phyloP scores from a whole-genome alignment of 2,329 filamentous ascomycete species.

The Sporothrix euskadiensis region DNA sequence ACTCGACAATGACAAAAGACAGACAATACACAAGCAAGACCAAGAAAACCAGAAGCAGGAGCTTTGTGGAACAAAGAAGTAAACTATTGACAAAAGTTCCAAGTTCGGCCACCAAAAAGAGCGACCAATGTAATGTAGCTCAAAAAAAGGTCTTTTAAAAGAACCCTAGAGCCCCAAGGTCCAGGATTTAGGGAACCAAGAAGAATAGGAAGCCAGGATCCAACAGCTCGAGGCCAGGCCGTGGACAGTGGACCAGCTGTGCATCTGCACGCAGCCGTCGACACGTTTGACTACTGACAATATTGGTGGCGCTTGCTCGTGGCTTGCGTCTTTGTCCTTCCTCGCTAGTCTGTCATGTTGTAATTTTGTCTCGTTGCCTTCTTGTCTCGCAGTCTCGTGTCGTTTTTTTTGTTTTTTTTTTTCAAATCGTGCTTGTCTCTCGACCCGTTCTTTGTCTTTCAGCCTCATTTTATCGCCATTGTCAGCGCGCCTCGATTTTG shows the following conservation, averaged over 20 bases:
- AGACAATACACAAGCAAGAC: not conserved
- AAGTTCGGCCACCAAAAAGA: not conserved
- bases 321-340: not conserved
- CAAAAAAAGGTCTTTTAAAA: not conserved
- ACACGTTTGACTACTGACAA: conserved; percentile 1
- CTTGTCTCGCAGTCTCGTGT: not conserved
- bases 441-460: not conserved
- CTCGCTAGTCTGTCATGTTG: not conserved
- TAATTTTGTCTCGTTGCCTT: not conserved
- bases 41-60: not conserved
- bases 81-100: not conserved
- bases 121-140: not conserved
- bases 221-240: not conserved
- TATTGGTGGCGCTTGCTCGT: not conserved
- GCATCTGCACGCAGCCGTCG: not conserved
- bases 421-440: not conserved
- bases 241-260: not conserved
- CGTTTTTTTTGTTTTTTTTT: not conserved
- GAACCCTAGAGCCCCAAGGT: not conserved
- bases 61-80: not conserved
- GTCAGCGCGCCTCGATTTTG: not conserved
- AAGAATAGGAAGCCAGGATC: not conserved
- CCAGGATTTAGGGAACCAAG: not conserved
- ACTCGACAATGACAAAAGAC: not conserved
- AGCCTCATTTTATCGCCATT: not conserved